Evolutionary conservation across 352 stramenopile species (phyloP), one percentile per base, ranked within the genome.

Genomic region (Blastocystis sp.): DNA sequence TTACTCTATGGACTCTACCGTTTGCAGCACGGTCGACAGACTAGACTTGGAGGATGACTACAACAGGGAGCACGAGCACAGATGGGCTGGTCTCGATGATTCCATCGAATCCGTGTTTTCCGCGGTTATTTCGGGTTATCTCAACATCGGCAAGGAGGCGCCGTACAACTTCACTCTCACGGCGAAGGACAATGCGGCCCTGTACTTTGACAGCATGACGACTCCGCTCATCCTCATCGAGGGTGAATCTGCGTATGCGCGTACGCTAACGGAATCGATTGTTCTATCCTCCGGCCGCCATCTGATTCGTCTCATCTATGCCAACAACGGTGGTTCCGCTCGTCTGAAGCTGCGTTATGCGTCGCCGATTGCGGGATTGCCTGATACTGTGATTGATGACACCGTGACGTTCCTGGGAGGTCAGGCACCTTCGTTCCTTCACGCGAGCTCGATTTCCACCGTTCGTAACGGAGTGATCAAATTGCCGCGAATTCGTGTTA

Each of bases 11-110:
- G 45, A 71, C 21, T 14, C 64, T 0, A 45, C 38, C 21, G 14
- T 40, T 14, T 71, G 64, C 38, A 52, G 34, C 7, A 40, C 45
- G n/a, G 19, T 71, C 14, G 64, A 71, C 11, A 42, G 14, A 9
- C 24, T 71, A 0, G 24, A 71, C 38, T 24, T 71, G 19, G 24
- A 40, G 19, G 64, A 71, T 1, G 9, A 40, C 21, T 71, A 42
- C 24, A 4, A 40, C 45, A 9, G 17, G 7, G 24, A 71, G 38
- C 17, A 71, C 14, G 64, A 71, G 10, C 74, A 82, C 34, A 70
- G 1, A 2, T 82, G 74, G 74, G 40, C 74, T 19, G 74, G 74
- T 82, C 74, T 82, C 3, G 74, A 82, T 28, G 74, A 82, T 48
- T 45, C 34, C 14, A 52, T 76, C 38, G 38, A 76, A 42, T 24